These are phyloP conservation scores for Penicillium sp. DNA, from an alignment of 2,329 filamentous ascomycete genomes.

Conservation along the genomic window DNA sequence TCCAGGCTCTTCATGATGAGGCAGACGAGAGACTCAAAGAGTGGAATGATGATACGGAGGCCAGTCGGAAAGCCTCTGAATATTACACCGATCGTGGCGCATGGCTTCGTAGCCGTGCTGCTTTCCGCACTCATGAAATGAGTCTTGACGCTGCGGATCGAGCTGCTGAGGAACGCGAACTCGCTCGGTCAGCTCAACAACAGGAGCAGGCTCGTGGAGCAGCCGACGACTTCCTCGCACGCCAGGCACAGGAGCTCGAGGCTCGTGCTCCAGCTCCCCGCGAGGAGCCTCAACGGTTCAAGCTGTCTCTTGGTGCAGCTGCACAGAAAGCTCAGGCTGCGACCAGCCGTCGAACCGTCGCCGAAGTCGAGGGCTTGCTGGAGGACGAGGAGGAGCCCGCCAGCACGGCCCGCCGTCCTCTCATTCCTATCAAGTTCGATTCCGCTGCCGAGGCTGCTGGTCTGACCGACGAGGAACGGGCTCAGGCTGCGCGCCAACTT, in stretches of 20 bases:
- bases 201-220: constrained; percentile 79
- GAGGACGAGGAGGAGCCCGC: constrained; percentile 92
- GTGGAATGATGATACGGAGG: constrained; percentile 92
- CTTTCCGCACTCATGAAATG: constrained; percentile 74
- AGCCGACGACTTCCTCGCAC: constrained; percentile 88
- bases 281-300: constrained; percentile 74
- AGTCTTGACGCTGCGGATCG: constrained; percentile 83
- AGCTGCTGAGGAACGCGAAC: constrained; percentile 75
- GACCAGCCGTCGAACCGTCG: constrained; percentile 74
- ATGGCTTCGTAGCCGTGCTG: constrained; percentile 81
- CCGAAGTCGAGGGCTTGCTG: constrained; percentile 90
- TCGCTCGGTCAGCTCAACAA: constrained; percentile 69
- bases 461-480: constrained; percentile 85
- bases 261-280: constrained; percentile 47
- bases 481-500: constrained; percentile 77
- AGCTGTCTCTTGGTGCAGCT: constrained; percentile 87
- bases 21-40: constrained; percentile 73
- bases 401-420: constrained; percentile 69
- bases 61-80: constrained; percentile 69
- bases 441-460: constrained; percentile 66
- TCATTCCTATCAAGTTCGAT: constrained; percentile 83
- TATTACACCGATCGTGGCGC: constrained; percentile 87
- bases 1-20: constrained; percentile 66
- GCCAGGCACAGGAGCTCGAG: constrained; percentile 77
- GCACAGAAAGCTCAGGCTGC: constrained; percentile 71